These are phyloP conservation scores for Dacryopinax primogenitus DNA, from an alignment of 768 basidiomycete species.

Conservation along the genomic window DNA sequence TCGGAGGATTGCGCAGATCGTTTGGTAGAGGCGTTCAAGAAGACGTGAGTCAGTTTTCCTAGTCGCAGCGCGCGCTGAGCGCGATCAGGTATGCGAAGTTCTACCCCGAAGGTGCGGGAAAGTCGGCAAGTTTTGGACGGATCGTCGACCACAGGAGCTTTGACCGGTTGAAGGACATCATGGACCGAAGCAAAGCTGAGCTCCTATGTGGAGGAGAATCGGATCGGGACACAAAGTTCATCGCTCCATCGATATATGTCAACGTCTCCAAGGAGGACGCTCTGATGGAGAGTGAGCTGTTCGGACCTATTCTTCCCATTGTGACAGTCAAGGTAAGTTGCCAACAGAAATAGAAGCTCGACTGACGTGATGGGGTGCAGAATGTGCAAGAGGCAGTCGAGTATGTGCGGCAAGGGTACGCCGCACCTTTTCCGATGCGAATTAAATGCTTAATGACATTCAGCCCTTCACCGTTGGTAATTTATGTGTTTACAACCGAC, in stretches of 20 bases:
- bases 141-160: slow-evolving; percentile 45
- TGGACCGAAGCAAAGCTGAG: slow-evolving; percentile 55
- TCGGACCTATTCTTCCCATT: slow-evolving; percentile 70
- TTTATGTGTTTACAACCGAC: slow-evolving; percentile 65
- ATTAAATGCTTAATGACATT: background rate
- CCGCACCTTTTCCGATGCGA: background rate
- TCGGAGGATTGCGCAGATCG: slow-evolving; percentile 31
- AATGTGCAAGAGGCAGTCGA: background rate
- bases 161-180: slow-evolving; percentile 43
- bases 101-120: slow-evolving; percentile 38
- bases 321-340: slow-evolving; percentile 49
- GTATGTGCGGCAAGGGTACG: background rate
- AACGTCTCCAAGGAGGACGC: slow-evolving; percentile 52
- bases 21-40: slow-evolving; percentile 32
- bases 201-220: slow-evolving; percentile 52
- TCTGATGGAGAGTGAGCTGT: slow-evolving; percentile 72
- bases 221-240: slow-evolving; percentile 41
- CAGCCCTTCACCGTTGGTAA: slow-evolving; percentile 59
- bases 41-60: slow-evolving; percentile 28
- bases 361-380: background rate
- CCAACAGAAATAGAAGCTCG: background rate
- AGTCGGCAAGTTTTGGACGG: slow-evolving; percentile 37
- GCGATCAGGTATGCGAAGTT: slow-evolving; percentile 39
- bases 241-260: slow-evolving; percentile 60
- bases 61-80: background rate